A percentile compares a stretch with the other conserved stretches of the same genome.
phyloP scores from a whole-genome alignment of 1,139 yeast species.

The Magnusiomyces sp. region DNA sequence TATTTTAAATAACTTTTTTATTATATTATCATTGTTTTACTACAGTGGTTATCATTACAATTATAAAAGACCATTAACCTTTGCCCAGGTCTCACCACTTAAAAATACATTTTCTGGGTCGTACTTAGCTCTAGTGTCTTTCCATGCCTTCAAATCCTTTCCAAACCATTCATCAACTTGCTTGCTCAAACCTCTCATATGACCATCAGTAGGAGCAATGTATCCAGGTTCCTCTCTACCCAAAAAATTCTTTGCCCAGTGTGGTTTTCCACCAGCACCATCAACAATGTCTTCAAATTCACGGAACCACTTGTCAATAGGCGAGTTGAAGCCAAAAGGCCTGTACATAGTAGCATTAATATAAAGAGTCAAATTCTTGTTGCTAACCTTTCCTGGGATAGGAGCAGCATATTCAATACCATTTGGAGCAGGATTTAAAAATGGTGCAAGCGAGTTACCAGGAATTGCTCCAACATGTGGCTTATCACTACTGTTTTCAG shows the following conservation, averaged over 20 bases:
- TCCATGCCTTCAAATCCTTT: constrained; percentile 51
- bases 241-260: constrained; percentile 97
- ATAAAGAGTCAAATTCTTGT: constrained; percentile 74
- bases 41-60: no score
- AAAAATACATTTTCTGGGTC: constrained; percentile 82
- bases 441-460: constrained; percentile 78
- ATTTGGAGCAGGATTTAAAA: constrained; percentile 68
- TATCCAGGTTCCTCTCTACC: constrained; percentile 35
- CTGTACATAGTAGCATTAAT: constrained; percentile 93
- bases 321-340: constrained; percentile 71
- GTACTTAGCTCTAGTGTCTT: constrained; percentile 49
- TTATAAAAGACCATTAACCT: constrained; percentile 63
- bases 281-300: constrained; percentile 72
- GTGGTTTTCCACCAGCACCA: constrained; percentile 86
- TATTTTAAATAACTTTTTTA: no score
- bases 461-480: constrained; percentile 56
- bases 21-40: no score
- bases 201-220: constrained; percentile 41
- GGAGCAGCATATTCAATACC: constrained; percentile 42
- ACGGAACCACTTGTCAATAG: constrained; percentile 73
- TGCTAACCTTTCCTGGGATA: constrained; percentile 37
- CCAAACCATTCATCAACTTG: constrained; percentile 77
- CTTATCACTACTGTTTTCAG: constrained; percentile 10
- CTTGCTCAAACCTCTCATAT: constrained; percentile 72
- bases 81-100: constrained; percentile 70